Evolutionary conservation across 306 rosid genomes (phyloP), one percentile per base, ranked within the genome.

Genomic region (Leucaena leucocephala): DNA sequence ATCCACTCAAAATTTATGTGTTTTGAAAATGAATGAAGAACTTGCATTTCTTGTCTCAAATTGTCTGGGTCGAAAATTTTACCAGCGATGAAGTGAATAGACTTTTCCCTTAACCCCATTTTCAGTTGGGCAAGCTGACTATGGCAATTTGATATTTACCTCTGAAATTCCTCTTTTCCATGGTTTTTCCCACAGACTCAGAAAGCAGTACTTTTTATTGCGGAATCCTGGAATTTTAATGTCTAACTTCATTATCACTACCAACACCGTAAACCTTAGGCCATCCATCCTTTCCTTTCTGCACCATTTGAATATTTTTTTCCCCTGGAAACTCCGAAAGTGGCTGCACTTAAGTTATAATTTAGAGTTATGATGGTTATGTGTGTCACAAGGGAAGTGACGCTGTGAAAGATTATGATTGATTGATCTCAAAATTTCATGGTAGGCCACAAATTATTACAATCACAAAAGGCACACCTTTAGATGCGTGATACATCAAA

Each of bases 341-440:
- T 63, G 82, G 72, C 71, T 13, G 68, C 81, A 61, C 70, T 49
- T 49, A 49, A 16, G 55, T 15, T 15, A 49, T 49, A 49, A 49
- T 15, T 15, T 11, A 3, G 54, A 3, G 54, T 14, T 48, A 48
- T 48, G 17, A 48, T 48, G 54, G 54, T 48, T 48, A 38, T 38
- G 42, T 38, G 5, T 38, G 4, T 46, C 15, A 15, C 19, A 49
- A 49, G 55, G n/a, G 19, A 3, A 13, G 49, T 46, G 52, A 46
- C 5, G 15, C 49, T 12, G 15, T 2, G 15, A 45, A 45, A 40
- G 44, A 6, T 40, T 40, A 7, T 40, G 44, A 6, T 40, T 40
- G 8, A 40, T 40, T 40, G 44, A 40, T 40, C 44, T 40, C 8
- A 40, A 40, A 40, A 40, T 40, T 40, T 40, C 8, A 1, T 7